These are phyloP conservation scores for Pythium brassicae DNA, from an alignment of 352 stramenopile genomes.

Conservation along the genomic window DNA sequence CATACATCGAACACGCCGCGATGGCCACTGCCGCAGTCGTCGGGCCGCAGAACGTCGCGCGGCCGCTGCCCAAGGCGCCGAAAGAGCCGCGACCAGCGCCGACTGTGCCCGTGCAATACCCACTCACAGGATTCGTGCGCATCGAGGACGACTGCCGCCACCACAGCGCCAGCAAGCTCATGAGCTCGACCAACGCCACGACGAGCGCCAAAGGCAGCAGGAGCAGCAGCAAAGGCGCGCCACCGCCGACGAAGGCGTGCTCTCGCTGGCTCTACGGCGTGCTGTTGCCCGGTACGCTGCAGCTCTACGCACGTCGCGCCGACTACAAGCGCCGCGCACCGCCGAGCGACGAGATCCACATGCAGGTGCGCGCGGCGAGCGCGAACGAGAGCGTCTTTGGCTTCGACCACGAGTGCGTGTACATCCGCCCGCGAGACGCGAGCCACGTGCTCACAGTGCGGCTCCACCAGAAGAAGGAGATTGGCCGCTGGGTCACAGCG, in stretches of 20 bases:
- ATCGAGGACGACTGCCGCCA: slow-evolving; percentile 41
- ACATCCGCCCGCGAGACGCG: slow-evolving; percentile 39
- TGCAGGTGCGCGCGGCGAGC: slow-evolving; percentile 34
- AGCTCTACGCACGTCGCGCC: slow-evolving; percentile 46
- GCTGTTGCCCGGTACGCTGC: slow-evolving; percentile 32
- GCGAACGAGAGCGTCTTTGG: slow-evolving; percentile 53
- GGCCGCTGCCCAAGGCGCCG: not conserved
- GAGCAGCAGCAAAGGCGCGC: not conserved
- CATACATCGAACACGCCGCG: not conserved
- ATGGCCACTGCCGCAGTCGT: slow-evolving; percentile 5
- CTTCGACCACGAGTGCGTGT: slow-evolving; percentile 58
- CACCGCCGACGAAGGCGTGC: slow-evolving; percentile 21
- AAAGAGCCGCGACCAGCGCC: slow-evolving; percentile 1
- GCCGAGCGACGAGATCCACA: slow-evolving; percentile 32
- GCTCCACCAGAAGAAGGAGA: slow-evolving; percentile 61
- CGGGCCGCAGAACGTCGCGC: not conserved
- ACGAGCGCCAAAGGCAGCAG: not conserved
- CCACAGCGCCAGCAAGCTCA: not conserved
- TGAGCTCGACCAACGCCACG: not conserved
- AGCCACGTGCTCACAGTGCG: slow-evolving; percentile 38
- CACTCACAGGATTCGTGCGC: slow-evolving; percentile 44
- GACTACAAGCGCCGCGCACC: slow-evolving; percentile 54
- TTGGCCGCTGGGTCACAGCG: slow-evolving; percentile 56
- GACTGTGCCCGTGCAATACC: slow-evolving; percentile 5
- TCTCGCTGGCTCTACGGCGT: slow-evolving; percentile 59